phyloP scores from a whole-genome alignment of 2,329 filamentous ascomycete species.

The Ampelomyces quisqualis region DNA sequence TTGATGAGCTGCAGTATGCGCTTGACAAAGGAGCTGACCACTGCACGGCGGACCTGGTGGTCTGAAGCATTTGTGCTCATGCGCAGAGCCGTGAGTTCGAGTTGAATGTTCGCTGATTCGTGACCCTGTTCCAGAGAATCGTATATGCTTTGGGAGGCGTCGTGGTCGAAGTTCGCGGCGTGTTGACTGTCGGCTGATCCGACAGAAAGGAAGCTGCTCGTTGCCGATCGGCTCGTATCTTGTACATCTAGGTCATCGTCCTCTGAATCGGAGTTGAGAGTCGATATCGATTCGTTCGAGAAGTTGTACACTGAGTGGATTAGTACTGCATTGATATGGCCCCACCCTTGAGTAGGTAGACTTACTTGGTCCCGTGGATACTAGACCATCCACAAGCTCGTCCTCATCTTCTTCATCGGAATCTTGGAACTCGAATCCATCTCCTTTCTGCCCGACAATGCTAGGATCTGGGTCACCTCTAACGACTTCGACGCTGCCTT shows the following conservation, averaged over 20 bases:
- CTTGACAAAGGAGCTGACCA: constrained; percentile 82
- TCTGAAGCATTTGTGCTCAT: constrained; percentile 90
- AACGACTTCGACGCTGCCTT: constrained; percentile 44
- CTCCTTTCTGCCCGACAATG: constrained; percentile 60
- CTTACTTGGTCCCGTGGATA: constrained; percentile 39
- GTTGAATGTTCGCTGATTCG: constrained; percentile 79
- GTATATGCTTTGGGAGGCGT: constrained; percentile 82
- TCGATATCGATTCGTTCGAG: constrained; percentile 62
- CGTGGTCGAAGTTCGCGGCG: constrained; percentile 73
- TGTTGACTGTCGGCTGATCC: constrained; percentile 61
- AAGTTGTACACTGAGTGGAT: constrained; percentile 52
- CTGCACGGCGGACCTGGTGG: constrained; percentile 79
- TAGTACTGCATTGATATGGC: constrained; percentile 6
- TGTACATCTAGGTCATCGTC: constrained; percentile 48
- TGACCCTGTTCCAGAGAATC: constrained; percentile 76
- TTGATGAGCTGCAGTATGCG: constrained; percentile 71
- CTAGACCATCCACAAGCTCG: constrained; percentile 48
- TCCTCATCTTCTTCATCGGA: constrained; percentile 66
- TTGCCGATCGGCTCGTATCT: constrained; percentile 57
- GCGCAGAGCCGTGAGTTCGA: constrained; percentile 91
- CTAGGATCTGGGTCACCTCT: constrained; percentile 48
- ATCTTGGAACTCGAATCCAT: constrained; percentile 60
- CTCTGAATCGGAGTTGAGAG: constrained; percentile 57
- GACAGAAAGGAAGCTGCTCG: constrained; percentile 72
- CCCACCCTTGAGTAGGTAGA: background rate